Conservation (phyloP, 1,139 yeast genomes). For the Suhomyces guaymorum region DNA sequence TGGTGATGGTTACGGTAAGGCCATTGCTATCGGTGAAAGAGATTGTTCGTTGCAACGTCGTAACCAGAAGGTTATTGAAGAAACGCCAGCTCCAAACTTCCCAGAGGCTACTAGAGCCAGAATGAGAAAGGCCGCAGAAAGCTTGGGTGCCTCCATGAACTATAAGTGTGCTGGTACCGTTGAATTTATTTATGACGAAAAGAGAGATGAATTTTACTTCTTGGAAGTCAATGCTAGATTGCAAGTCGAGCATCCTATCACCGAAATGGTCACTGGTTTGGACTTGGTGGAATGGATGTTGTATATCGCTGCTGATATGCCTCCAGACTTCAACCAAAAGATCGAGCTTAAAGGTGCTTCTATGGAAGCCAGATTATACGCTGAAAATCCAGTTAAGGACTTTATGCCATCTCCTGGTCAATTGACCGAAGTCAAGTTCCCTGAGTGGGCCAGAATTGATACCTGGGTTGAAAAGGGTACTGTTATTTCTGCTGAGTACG, state of each 20-base stretch:
- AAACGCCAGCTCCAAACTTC: constrained; percentile 94
- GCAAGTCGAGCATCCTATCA: constrained; percentile 97
- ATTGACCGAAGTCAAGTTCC: constrained; percentile 80
- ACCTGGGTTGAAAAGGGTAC: constrained; percentile 94
- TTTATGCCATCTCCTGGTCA: constrained; percentile 97
- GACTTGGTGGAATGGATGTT: constrained; percentile 98
- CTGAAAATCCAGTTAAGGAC: constrained; percentile 94
- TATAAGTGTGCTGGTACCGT: constrained; percentile 98
- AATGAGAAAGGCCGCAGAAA: constrained; percentile 85
- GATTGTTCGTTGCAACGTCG: constrained; percentile 97
- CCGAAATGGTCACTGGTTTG: constrained; percentile 91
- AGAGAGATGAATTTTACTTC: constrained; percentile 85
- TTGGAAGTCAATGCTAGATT: constrained; percentile 94
- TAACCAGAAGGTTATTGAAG: constrained; percentile 94
- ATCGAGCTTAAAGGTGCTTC: constrained; percentile 78
- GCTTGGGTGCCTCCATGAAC: constrained; percentile 73
- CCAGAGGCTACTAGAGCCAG: constrained; percentile 73
- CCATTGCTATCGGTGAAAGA: constrained; percentile 93
- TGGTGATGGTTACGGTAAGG: constrained; percentile 92
- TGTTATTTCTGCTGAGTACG: constrained; percentile 88
- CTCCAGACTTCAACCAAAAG: constrained; percentile 70
- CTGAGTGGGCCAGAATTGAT: constrained; percentile 88
- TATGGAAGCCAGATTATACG: constrained; percentile 94
- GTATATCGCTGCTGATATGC: constrained; percentile 81
- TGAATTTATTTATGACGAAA: constrained; percentile 88